A percentile compares a stretch with the other conserved stretches of the same genome.
Conservation (phyloP, 176 grass and related monocot species). For the Bolboschoenus planiculmis region DNA sequence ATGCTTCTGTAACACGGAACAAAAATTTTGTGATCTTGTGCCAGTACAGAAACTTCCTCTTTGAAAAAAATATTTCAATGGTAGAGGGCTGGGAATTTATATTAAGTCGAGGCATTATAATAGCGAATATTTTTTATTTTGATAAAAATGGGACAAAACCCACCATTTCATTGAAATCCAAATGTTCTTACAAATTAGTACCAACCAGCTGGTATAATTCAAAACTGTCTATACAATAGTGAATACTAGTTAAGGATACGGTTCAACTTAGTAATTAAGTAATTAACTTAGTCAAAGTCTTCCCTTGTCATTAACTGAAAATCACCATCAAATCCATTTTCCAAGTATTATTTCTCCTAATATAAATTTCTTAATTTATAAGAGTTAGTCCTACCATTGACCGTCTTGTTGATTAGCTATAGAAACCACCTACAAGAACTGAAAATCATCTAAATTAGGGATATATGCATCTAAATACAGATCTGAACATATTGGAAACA, state of each 20-base stretch:
- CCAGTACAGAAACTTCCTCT: neutral
- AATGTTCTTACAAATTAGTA: no score
- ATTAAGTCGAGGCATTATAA: no score
- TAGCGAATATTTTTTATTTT: no score
- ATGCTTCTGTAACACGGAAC: neutral
- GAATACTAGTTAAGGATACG: no score
- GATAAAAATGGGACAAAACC: no score
- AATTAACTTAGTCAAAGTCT: slow-evolving; percentile 25
- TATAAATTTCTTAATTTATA: neutral
- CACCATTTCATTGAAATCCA: no score
- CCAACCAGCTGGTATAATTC: no score
- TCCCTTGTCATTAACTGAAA: neutral
- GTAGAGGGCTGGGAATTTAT: no score
- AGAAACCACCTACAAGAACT: neutral
- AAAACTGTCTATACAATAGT: no score
- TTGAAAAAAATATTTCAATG: neutral
- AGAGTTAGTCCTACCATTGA: neutral
- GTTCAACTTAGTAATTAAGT: no score
- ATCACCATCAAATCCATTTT: neutral
- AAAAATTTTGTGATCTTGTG: neutral
- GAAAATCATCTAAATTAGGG: neutral
- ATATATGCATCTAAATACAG: neutral
- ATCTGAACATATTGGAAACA: neutral
- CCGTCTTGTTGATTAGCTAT: neutral
- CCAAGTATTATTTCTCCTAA: neutral